phyloP scores from a whole-genome alignment of 768 basidiomycete genomes.

The Rhodotorula babjevae region DNA sequence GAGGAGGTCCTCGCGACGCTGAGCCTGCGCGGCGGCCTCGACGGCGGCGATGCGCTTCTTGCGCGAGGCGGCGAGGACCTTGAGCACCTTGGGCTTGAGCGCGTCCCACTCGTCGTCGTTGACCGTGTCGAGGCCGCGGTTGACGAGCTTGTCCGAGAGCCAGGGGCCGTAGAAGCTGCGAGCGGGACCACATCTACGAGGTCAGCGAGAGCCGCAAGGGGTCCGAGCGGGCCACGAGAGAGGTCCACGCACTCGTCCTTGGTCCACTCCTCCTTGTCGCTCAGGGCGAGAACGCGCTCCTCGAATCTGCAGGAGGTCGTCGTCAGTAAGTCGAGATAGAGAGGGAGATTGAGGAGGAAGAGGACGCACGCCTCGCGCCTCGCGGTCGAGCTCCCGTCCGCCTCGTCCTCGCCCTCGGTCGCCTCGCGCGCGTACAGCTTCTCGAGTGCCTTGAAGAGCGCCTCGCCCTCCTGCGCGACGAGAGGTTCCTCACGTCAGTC shows the following conservation, averaged over 20 bases:
- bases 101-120: not conserved
- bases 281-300: not conserved
- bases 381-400: not conserved
- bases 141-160: not conserved
- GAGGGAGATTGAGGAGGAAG: too few species aligned
- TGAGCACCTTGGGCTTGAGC: slow-evolving; percentile 1
- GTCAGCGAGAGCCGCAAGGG: not conserved
- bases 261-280: not conserved
- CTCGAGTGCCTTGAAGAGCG: not conserved
- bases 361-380: not conserved
- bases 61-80: not conserved
- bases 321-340: not conserved
- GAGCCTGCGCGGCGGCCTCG: rapidly evolving
- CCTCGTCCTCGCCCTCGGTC: not conserved
- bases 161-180: not conserved
- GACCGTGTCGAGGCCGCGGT: not conserved
- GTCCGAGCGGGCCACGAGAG: not conserved
- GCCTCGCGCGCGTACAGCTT: not conserved
- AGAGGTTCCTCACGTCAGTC: not conserved
- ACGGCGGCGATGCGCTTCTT: not conserved
- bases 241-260: not conserved
- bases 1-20: slow-evolving; percentile 1
- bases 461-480: not conserved
- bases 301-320: not conserved
- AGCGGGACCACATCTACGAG: not conserved